Base-by-base conservation (phyloP, 306 rosid genomes). In the Datisca glomerata region DNA sequence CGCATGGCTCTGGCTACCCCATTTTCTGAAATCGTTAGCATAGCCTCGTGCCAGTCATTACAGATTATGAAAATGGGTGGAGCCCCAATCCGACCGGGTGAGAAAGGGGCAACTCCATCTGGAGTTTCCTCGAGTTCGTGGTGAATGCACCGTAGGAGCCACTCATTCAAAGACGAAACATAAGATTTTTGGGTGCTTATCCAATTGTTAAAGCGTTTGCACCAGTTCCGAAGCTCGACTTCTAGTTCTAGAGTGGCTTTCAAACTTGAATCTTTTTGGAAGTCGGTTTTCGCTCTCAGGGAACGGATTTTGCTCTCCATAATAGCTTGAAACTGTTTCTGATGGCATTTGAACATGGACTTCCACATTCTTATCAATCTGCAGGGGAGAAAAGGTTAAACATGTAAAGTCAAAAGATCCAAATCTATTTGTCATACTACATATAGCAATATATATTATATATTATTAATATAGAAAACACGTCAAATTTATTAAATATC, bases 331-430 rank as follows among this genome's bases (percentile, higher is more conserved):
- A 84, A 80, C 66, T 91, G 98, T 63, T 80, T 91, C 67, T 80
- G 86, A 65, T 91, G 98, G 62, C 96, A 84, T 37, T 70, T 81
- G 25, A 84, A 78, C 83, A 91, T 80, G 71, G 79, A 78, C 31
- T 69, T 72, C 98, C 98, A 91, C 98, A 91, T 91, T 73, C 68
- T 91, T 48, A 67, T 70, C 71, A 85, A 84, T 59, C 98, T 91
- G 81, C 60, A 52, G 21, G 66, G 41, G 49, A 56, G 54, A n/a
- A 47, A 45, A 35, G 15, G 27, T 36, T 72, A 3, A 27, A 55
- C 63, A 61, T 23, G 49, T 29, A 10, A 12, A 64, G 41, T 57
- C 14, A 24, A 29, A 36, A 21, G 18, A 21, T 43, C n/a, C 23
- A 8, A 21, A 2, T 3, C 18, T 4, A 19, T 6, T 2, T 13